Percentiles rank a stretch among this genome's conserved stretches.
These are phyloP conservation scores for Oryza meyeriana DNA, from an alignment of 176 grass and related monocot genomes.

Conservation along the genomic window DNA sequence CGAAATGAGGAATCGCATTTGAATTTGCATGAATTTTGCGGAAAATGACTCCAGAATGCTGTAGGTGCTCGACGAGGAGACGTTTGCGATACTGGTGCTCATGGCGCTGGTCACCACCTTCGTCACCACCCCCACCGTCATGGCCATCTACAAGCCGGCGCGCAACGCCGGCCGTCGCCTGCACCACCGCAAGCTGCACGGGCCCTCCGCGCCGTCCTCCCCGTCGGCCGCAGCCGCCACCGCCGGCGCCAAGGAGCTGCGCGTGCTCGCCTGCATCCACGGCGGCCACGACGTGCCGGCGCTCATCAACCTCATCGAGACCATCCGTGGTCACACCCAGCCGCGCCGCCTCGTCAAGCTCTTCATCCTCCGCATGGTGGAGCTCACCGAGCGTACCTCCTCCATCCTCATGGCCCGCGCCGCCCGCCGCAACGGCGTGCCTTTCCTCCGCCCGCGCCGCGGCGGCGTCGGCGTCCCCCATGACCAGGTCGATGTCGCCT, in stretches of 20 bases:
- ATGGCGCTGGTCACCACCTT: conserved; percentile 93
- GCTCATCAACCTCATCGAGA: conserved; percentile 80
- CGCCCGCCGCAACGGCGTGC: conserved; percentile 58
- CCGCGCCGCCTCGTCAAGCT: conserved; percentile 59
- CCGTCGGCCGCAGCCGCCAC: conserved; percentile 19
- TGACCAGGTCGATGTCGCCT: conserved; percentile 72
- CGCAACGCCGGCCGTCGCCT: conserved; percentile 24
- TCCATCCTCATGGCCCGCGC: conserved; percentile 75
- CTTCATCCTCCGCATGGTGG: conserved; percentile 84
- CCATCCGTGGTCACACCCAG: conserved; percentile 55
- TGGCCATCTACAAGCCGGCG: conserved; percentile 88
- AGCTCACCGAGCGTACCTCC: conserved; percentile 85
- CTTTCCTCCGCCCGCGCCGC: conserved; percentile 39
- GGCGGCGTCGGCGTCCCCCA: conserved; percentile 6
- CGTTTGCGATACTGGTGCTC: conserved; percentile 75
- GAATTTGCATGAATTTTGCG: no score
- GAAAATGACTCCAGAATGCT: not conserved
- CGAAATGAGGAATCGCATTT: no score
- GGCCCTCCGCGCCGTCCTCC: conserved; percentile 46
- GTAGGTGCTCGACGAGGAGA: conserved; percentile 85
- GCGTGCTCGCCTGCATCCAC: conserved; percentile 71
- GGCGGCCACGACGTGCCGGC: conserved; percentile 59
- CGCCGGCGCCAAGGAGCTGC: conserved; percentile 51
- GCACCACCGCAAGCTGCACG: conserved; percentile 65
- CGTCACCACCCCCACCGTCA: conserved; percentile 77